Base-by-base conservation (phyloP, 192 early-diverging fungal genomes). In the Gigaspora rosea region DNA sequence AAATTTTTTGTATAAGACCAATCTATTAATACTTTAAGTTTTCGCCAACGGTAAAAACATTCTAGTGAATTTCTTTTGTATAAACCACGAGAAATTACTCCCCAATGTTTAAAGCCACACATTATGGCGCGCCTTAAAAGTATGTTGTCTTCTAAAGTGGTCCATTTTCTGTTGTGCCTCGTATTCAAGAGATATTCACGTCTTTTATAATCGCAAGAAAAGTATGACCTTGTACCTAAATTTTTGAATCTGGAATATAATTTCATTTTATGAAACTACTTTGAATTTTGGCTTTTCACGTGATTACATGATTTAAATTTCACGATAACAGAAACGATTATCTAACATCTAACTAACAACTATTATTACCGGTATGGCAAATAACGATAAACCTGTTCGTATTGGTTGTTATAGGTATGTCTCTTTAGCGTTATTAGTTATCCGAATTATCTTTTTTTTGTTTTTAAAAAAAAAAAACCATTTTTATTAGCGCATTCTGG, bases 371-470 rank as follows among this genome's bases (percentile, higher is more conserved):
- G n/a, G n/a, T n/a, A n/a, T n/a, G n/a, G n/a, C n/a, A n/a, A n/a
- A n/a, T n/a, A n/a, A n/a, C n/a, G n/a, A n/a, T n/a, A n/a, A 80
- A 57, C 79, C 84, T 41, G 79, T 91, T 51, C 85, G 88, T 59
- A 86, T 91, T 52, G 89, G 87, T 27, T 91, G 87, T 73, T 89
- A 85, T 62, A 82, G 71, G 71, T 73, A 41, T 41, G 4, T 54
- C 22, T 56, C 9, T 20, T 46, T 27, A 9, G 2, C 12, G 1
- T 27, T 27, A 27, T 27, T 27, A 27, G 27, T 27, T 27, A 27
- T 27, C 27, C 27, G 27, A 27, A 41, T 72, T 57, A 9, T 72
- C 4, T 47, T 32, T 12, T 22, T 35, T 58, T 72, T 67, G 18
- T 67, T 15, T 49, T 68, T 32, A 22, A 35, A 35, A 13, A 1